Evolutionary conservation across 768 basidiomycete species (phyloP), one percentile per base, ranked within the genome.

Genomic region (Tulasnella sp.): DNA sequence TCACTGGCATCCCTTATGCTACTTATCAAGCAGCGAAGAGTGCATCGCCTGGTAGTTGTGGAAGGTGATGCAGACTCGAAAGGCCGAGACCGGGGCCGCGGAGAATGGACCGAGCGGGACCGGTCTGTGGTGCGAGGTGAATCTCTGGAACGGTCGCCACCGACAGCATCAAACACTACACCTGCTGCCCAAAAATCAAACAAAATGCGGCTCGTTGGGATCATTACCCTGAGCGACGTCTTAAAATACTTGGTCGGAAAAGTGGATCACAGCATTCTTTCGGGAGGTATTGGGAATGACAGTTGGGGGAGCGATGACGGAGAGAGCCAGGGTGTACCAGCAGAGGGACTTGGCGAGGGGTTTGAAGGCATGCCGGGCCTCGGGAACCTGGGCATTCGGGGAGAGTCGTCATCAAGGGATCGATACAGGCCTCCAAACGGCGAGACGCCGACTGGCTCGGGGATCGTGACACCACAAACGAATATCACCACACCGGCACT

Each of bases 21-120:
- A 63, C 79, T 96, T 19, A 87, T 98, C 67, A 90, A 89, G 70
- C 88, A 92, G 68, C 82, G 92, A 27, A 76, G 96, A 31, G 89
- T 96, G 12, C 96, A 99, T 68, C 81, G 96, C 48, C 72, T 99
- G 15, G 92, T 98, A 1, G 92, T 98, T 2, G 91, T 97, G 14
- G 90, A 93, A 72, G 87, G 88, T 62, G 89, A 90, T 67, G 34
- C 46, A 2, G 52, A 17, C 6, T 37, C 52, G 0, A 35, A 55
- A 48, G 62, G 61, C 6, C 55, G 29, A 5, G 43, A 46, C 15
- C 15, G 54, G 17, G 41, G 31, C 2, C 23, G 27, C 17, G 46
- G 46, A 14, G 4, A 48, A 49, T 25, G 2, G 2, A 3, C 23
- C 43, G 48, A 49, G n/a, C 34, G 48, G 29, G 34, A 49, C 32